Conservation (phyloP, 2,329 filamentous ascomycete genomes). For the Pseudofabraea citricarpa region DNA sequence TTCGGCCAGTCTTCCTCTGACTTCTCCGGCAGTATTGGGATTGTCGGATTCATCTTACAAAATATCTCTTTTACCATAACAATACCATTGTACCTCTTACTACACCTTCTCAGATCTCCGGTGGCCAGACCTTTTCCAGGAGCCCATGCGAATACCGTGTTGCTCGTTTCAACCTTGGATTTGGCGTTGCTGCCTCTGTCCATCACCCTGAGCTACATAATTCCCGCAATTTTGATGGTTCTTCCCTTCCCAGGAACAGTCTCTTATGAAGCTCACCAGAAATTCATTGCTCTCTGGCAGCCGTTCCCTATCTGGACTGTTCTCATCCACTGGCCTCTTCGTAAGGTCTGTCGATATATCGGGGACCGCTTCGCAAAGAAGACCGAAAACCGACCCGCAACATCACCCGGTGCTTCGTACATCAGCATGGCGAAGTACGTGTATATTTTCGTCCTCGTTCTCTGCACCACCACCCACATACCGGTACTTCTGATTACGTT, state of each 20-base stretch:
- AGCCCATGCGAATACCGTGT: slow-evolving; percentile 25
- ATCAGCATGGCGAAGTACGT: slow-evolving; percentile 16
- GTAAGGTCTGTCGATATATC: slow-evolving; percentile 2
- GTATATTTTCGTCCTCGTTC: slow-evolving; percentile 31
- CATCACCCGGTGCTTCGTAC: slow-evolving; percentile 15
- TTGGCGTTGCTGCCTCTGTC: slow-evolving; percentile 32
- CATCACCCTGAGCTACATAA: slow-evolving; percentile 36
- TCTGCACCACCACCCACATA: slow-evolving; percentile 34
- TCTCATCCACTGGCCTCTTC: slow-evolving; percentile 30
- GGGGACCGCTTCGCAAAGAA: slow-evolving; percentile 11
- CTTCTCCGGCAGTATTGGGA: slow-evolving; percentile 23
- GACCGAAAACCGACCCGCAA: slow-evolving; percentile 19
- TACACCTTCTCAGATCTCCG: slow-evolving; percentile 38
- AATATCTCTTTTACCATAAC: slow-evolving; percentile 38
- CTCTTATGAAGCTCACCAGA: slow-evolving; percentile 38
- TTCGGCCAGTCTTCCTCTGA: background rate
- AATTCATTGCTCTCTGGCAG: slow-evolving; percentile 44
- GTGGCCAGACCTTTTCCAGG: slow-evolving; percentile 27
- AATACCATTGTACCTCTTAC: slow-evolving; percentile 35
- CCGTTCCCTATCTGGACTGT: slow-evolving; percentile 42
- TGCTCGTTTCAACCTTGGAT: slow-evolving; percentile 23
- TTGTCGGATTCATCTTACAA: slow-evolving; percentile 37
- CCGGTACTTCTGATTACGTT: slow-evolving; percentile 35
- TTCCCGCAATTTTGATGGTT: slow-evolving; percentile 38
- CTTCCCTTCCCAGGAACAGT: slow-evolving; percentile 35